A percentile compares a stretch with the other conserved stretches of the same genome.
Conservation (phyloP, 2,329 filamentous ascomycete species). For the Cladophialophora bantiana region DNA sequence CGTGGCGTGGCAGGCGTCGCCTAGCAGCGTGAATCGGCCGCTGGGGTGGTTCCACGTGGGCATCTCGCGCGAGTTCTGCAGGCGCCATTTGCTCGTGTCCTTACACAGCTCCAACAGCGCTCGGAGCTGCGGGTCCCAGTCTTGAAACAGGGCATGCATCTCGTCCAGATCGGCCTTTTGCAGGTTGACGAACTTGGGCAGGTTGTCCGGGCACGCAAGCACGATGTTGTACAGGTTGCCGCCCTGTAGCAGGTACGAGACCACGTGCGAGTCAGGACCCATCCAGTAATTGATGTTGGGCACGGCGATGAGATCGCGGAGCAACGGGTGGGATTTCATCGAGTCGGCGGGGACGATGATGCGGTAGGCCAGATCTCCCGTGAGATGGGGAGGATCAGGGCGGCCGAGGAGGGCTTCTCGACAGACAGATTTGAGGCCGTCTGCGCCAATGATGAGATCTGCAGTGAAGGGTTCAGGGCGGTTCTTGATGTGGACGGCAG, state of each 20-base stretch:
- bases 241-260: constrained; percentile 56
- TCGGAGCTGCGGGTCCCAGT: constrained; percentile 45
- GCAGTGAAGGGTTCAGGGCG: constrained; percentile 45
- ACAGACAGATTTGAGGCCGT: constrained; percentile 56
- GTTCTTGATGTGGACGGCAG: constrained; percentile 45
- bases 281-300: constrained; percentile 64
- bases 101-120: constrained; percentile 39
- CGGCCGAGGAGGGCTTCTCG: constrained; percentile 54
- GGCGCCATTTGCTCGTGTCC: constrained; percentile 40
- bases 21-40: constrained; percentile 47
- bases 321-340: constrained; percentile 56
- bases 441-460: constrained; percentile 58
- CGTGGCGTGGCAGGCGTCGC: constrained; percentile 56
- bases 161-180: constrained; percentile 43
- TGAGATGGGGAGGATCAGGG: constrained; percentile 56
- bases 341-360: constrained; percentile 58
- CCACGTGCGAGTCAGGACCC: constrained; percentile 60
- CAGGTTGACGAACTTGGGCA: constrained; percentile 44
- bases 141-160: constrained; percentile 42
- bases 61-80: constrained; percentile 33
- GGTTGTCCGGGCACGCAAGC: constrained; percentile 56
- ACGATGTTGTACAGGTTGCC: constrained; percentile 58
- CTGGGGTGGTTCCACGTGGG: constrained; percentile 29
- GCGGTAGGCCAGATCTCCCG: constrained; percentile 65
- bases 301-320: constrained; percentile 54